A percentile compares a stretch with the other conserved stretches of the same genome.
phyloP scores from a whole-genome alignment of 768 basidiomycete species.

The Punctularia strigosozonata region DNA sequence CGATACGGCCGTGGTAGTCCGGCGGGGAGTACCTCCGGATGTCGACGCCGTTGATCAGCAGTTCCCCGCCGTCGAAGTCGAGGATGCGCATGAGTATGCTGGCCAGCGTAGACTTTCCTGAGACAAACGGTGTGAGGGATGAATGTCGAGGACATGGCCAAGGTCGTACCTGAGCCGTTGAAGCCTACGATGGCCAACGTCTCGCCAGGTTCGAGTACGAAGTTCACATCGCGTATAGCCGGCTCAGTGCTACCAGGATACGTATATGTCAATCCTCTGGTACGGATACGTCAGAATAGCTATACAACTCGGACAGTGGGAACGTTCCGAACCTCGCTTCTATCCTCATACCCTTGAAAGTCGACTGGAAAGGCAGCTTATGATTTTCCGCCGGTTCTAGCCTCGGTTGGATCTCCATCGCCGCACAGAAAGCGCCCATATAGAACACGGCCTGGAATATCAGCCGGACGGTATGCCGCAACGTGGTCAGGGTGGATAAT shows the following conservation, averaged over 20 bases:
- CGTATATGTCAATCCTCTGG: constrained; percentile 55
- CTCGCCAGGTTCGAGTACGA: constrained; percentile 64
- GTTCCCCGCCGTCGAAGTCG: constrained; percentile 60
- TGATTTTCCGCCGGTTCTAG: constrained; percentile 52
- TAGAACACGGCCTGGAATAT: constrained; percentile 81
- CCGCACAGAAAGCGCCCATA: constrained; percentile 78
- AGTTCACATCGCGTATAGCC: constrained; percentile 56
- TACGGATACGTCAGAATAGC: constrained; percentile 6
- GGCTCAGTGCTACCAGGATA: constrained; percentile 68
- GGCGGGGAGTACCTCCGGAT: constrained; percentile 50
- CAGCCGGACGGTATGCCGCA: constrained; percentile 55
- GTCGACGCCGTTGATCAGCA: constrained; percentile 61
- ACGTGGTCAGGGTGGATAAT: constrained; percentile 48
- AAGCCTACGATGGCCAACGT: constrained; percentile 78
- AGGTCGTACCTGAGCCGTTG: constrained; percentile 36
- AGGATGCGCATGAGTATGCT: constrained; percentile 70
- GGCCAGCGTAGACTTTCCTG: constrained; percentile 82
- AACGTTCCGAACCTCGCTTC: constrained; percentile 43
- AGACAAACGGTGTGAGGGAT: background rate
- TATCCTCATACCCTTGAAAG: constrained; percentile 53
- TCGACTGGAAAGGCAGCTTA: constrained; percentile 31
- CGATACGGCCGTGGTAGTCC: constrained; percentile 64
- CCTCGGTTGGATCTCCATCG: constrained; percentile 56
- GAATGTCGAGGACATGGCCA: background rate
- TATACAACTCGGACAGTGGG: background rate